These are phyloP conservation scores for Amesomyces nigricolor DNA, from an alignment of 2,329 filamentous ascomycete species.

Conservation along the genomic window DNA sequence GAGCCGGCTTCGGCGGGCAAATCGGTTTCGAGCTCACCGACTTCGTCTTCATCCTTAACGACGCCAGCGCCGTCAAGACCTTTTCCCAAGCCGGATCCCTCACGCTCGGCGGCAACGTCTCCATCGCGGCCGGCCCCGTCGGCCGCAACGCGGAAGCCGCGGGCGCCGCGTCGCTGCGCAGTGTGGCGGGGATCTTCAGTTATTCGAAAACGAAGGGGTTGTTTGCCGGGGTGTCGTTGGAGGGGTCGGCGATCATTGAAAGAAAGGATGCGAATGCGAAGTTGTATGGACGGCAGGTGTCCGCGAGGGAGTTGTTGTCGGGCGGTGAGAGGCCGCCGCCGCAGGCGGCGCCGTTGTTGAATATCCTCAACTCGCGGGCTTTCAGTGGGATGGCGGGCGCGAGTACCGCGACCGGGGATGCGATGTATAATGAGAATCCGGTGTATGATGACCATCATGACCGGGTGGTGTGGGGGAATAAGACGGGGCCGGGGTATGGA, in stretches of 20 bases:
- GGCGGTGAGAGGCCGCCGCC: conserved; percentile 74
- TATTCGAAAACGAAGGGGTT: conserved; percentile 98
- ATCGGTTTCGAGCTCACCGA: conserved; percentile 85
- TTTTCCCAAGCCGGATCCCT: conserved; percentile 90
- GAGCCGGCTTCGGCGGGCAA: conserved; percentile 78
- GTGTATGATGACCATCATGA: conserved; percentile 82
- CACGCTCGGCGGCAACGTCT: conserved; percentile 93
- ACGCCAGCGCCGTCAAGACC: conserved; percentile 79
- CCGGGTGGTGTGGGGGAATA: conserved; percentile 75
- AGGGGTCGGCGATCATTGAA: conserved; percentile 90
- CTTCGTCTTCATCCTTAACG: conserved; percentile 98
- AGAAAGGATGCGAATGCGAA: conserved; percentile 95
- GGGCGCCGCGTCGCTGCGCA: conserved; percentile 82
- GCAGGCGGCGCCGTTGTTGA: conserved; percentile 77
- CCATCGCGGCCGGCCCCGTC: conserved; percentile 86
- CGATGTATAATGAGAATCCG: conserved; percentile 90
- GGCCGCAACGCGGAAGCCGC: conserved; percentile 94
- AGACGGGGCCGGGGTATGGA: conserved; percentile 65
- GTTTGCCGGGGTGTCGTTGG: conserved; percentile 90
- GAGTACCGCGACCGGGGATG: conserved; percentile 43
- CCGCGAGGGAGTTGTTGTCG: conserved; percentile 73
- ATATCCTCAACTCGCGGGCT: conserved; percentile 74
- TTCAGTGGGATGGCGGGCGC: conserved; percentile 63
- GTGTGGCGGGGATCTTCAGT: conserved; percentile 87
- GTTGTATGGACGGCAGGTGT: conserved; percentile 78